Base-by-base conservation (phyloP, 2,329 filamentous ascomycete species). In the Tympanopsis confertula region DNA sequence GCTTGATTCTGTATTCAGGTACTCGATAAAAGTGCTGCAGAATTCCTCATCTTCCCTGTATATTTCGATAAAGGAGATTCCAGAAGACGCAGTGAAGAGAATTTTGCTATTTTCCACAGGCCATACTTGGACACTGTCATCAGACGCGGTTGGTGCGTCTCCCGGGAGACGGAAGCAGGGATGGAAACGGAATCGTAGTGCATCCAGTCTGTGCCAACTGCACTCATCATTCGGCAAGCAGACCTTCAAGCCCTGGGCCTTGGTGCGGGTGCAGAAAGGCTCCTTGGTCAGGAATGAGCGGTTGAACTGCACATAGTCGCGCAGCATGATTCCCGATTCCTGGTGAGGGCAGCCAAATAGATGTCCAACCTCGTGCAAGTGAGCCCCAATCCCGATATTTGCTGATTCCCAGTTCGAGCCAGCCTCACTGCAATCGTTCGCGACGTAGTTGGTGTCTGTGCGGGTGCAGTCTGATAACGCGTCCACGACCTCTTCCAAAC, bases 391-490 rank as follows among this genome's bases (percentile, higher is more conserved):
- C 20, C 88, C 88, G 42, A 94, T 82, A 48, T 89, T 94, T 19
- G 86, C 87, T n/a, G 87, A 79, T 56, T 96, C 89, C 89, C 89
- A 96, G 35, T 79, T 91, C 53, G 85, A 94, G 18, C 88, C 88
- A 5, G 80, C 81, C 46, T 94, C 85, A 47, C 83, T 82, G 55
- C 78, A 86, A 54, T 94, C 86, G 50, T 95, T 94, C 13, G 83
- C 82, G 26, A 94, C 78, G 48, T 74, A 73, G 28, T 76, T 72
- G 7, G 79, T 84, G 53, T 96, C 86, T 1, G 87, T 95, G 20
- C 81, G 77, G 3, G 88, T 94, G 57, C 87, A 94, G 57, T 96
- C 88, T 13, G 76, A 82, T 50, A 96, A 94, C 4, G 87, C 82
- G 15, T 86, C 78, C 4, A 86, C 83, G 1, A 96, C 82, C 51